A percentile compares a stretch with the other conserved stretches of the same genome.
Evolutionary conservation across 768 basidiomycete genomes (phyloP).

Genomic region (Mycena vulgaris): DNA sequence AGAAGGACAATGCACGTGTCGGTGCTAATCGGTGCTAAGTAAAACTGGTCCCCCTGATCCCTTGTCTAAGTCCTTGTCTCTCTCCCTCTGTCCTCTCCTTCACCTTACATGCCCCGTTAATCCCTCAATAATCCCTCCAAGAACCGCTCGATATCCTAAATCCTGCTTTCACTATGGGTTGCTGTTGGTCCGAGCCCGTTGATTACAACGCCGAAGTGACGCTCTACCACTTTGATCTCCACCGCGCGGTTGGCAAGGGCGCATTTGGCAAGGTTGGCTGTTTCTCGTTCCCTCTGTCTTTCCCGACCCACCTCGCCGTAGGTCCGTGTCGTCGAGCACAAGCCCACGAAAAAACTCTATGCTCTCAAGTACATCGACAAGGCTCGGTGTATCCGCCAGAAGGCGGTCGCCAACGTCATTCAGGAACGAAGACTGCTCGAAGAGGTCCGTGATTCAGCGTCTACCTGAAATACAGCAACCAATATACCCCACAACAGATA

Average conservation of each 20-base stretch:
- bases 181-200: constrained; percentile 80
- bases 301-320: constrained; percentile 48
- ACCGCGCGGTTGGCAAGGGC: constrained; percentile 96
- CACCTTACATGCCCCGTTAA: constrained; percentile 43
- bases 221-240: constrained; percentile 97
- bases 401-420: constrained; percentile 92
- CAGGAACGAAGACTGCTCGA: constrained; percentile 94
- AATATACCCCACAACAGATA: constrained; percentile 62
- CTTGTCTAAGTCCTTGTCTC: no score
- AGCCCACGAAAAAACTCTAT: constrained; percentile 91
- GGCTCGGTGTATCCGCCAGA: constrained; percentile 90
- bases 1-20: no score
- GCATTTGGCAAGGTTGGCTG: constrained; percentile 94
- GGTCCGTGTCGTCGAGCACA: constrained; percentile 98
- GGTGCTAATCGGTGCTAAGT: no score
- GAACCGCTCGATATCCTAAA: constrained; percentile 53
- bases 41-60: no score
- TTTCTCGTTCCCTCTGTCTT: constrained; percentile 22
- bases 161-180: constrained; percentile 64
- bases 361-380: constrained; percentile 99
- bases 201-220: constrained; percentile 90
- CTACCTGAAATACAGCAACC: constrained; percentile 4
- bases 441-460: constrained; percentile 69
- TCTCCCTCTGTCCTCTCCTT: background rate
- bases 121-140: constrained; percentile 39